Evolutionary conservation across 2,329 filamentous ascomycete genomes (phyloP).

Genomic region (Aureobasidium subglaciale): DNA sequence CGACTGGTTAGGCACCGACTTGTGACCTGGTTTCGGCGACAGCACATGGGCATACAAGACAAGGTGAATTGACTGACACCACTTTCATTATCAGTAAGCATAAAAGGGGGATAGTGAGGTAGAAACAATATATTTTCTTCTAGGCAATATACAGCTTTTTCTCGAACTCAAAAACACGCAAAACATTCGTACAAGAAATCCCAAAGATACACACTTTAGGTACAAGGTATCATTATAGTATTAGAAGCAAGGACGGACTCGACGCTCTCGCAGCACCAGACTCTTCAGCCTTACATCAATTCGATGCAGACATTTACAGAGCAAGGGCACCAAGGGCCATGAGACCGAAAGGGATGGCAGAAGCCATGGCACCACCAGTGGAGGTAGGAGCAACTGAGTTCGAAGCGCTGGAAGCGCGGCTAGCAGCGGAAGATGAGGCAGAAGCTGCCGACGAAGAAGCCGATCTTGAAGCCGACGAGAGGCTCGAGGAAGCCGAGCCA

Average conservation of each 20-base stretch:
- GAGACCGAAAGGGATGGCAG: constrained; percentile 16
- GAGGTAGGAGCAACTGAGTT: constrained; percentile 9
- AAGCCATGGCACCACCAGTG: constrained; percentile 16
- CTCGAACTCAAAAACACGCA: background rate
- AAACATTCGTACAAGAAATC: background rate
- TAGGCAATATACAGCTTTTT: background rate
- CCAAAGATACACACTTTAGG: too few species aligned
- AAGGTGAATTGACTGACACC: too few species aligned
- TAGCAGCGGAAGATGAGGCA: constrained; percentile 33
- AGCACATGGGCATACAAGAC: too few species aligned
- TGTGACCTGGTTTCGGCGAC: too few species aligned
- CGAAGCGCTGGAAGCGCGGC: background rate
- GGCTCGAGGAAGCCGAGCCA: constrained; percentile 30
- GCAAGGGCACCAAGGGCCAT: constrained; percentile 18
- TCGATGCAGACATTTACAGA: constrained; percentile 13
- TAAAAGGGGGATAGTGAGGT: background rate
- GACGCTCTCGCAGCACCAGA: background rate
- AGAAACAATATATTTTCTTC: background rate
- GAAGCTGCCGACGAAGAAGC: constrained; percentile 52
- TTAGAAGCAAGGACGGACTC: background rate
- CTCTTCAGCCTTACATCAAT: too few species aligned
- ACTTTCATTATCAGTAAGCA: too few species aligned
- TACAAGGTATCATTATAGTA: constrained; percentile 4
- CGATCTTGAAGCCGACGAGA: constrained; percentile 71
- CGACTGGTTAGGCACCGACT: too few species aligned